These are phyloP conservation scores for Colletotrichum paranaense DNA, from an alignment of 2,329 filamentous ascomycete genomes.

Conservation along the genomic window DNA sequence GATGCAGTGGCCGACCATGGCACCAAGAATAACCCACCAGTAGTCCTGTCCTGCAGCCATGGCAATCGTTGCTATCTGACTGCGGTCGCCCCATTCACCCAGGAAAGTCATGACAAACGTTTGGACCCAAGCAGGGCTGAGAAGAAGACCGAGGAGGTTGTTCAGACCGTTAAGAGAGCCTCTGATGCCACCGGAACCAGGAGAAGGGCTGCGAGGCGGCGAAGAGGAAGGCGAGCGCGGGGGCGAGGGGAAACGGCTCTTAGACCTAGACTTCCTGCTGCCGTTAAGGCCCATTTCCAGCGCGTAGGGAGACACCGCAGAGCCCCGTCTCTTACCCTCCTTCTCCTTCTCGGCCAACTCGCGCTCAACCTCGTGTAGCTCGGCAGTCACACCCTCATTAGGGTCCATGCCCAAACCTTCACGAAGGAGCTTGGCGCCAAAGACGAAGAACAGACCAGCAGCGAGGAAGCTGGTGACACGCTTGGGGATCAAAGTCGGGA, in stretches of 20 bases:
- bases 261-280: constrained; percentile 74
- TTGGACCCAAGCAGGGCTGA: constrained; percentile 98
- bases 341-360: constrained; percentile 95
- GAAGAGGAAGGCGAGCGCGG: constrained; percentile 85
- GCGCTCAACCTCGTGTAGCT: constrained; percentile 97
- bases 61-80: constrained; percentile 97
- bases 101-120: constrained; percentile 99
- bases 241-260: constrained; percentile 82
- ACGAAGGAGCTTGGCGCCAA: constrained; percentile 84
- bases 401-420: constrained; percentile 92
- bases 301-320: constrained; percentile 78
- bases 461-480: constrained; percentile 91
- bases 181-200: constrained; percentile 47
- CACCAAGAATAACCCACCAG: constrained; percentile 97
- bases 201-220: constrained; percentile 70
- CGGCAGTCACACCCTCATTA: constrained; percentile 91
- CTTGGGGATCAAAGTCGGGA: constrained; percentile 90
- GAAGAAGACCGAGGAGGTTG: constrained; percentile 87
- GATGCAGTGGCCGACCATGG: constrained; percentile 84
- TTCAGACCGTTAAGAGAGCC: constrained; percentile 72
- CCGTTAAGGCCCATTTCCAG: constrained; percentile 82
- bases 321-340: constrained; percentile 72
- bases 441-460: constrained; percentile 86
- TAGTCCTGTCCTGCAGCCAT: constrained; percentile 99
- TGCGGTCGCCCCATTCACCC: constrained; percentile 97